Conservation (phyloP, 179 eudicot genomes). For the Beta lomatogona region DNA sequence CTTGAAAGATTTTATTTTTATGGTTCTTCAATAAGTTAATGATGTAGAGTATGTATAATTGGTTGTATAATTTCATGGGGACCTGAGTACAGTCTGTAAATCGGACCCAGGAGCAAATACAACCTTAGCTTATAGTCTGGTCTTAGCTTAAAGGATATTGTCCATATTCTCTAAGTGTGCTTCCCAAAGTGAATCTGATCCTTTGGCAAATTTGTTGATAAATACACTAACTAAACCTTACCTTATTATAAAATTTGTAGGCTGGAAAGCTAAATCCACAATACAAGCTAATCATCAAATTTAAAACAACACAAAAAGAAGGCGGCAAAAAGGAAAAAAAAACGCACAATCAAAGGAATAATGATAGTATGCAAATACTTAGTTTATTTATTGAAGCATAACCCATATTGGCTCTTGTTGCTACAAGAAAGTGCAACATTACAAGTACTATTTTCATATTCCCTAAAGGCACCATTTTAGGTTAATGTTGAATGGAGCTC, state of each 20-base stretch:
- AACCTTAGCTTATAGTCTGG: slow-evolving; percentile 32
- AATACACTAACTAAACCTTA: neutral
- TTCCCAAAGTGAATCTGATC: slow-evolving; percentile 27
- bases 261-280: slow-evolving; percentile 30
- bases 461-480: neutral
- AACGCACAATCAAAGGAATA: neutral
- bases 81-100: slow-evolving; percentile 35
- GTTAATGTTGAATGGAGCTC: no score
- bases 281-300: neutral
- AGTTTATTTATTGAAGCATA: neutral
- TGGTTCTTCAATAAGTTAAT: neutral
- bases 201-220: slow-evolving; percentile 7
- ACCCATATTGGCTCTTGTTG: slow-evolving; percentile 20
- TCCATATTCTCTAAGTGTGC: slow-evolving; percentile 26
- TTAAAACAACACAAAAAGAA: neutral
- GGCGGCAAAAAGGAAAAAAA: no score
- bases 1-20: neutral
- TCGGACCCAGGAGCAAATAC: slow-evolving; percentile 23
- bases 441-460: slow-evolving; percentile 1
- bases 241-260: neutral
- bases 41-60: slow-evolving; percentile 23
- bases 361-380: neutral
- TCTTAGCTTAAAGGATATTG: slow-evolving; percentile 29
- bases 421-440: slow-evolving; percentile 30
- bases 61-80: slow-evolving; percentile 16